These are phyloP conservation scores for Aureobasidium musti DNA, from an alignment of 2,329 filamentous ascomycete genomes.

Conservation along the genomic window DNA sequence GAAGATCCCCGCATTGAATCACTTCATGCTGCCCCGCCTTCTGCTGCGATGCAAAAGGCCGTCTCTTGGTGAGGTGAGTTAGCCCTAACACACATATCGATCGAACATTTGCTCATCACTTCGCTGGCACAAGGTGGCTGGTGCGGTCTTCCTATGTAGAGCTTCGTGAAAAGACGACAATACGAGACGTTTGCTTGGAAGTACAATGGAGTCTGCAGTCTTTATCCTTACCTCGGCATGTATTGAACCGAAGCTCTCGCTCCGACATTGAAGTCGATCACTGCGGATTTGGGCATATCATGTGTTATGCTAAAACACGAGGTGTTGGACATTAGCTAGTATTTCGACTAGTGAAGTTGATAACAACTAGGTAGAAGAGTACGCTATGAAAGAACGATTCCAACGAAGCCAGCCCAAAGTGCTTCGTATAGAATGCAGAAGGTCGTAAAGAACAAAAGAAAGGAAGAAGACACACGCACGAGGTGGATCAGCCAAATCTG, in stretches of 20 bases:
- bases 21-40: constrained; percentile 19
- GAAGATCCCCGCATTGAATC: constrained; percentile 24
- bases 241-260: constrained; percentile 4
- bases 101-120: background rate
- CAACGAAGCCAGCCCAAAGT: background rate
- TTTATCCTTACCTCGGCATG: constrained; percentile 7
- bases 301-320: background rate
- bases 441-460: background rate
- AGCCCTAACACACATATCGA: background rate
- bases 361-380: background rate
- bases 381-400: background rate
- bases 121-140: background rate
- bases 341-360: background rate
- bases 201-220: background rate
- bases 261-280: background rate
- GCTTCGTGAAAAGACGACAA: background rate
- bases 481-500: constrained; percentile 12
- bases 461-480: background rate
- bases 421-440: background rate
- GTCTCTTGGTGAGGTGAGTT: background rate
- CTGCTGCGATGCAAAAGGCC: background rate
- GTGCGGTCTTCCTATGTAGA: background rate
- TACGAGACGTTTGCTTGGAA: constrained; percentile 14
- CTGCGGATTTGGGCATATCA: background rate
- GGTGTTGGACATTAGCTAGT: background rate